phyloP scores from a whole-genome alignment of 192 early-diverging fungal genomes.

The Backusella westeae region DNA sequence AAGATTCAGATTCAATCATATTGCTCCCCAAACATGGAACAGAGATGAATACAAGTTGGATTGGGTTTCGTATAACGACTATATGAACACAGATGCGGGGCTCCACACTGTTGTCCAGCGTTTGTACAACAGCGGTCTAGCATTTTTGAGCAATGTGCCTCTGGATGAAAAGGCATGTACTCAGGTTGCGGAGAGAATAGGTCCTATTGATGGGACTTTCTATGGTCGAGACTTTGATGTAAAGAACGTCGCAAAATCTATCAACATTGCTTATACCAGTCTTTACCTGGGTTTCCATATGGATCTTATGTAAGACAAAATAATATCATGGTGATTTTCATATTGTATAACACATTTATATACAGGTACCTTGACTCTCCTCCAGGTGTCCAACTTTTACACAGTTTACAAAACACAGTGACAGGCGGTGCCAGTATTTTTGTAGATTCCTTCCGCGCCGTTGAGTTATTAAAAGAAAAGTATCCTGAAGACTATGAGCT shows the following conservation, averaged over 20 bases:
- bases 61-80: constrained; percentile 57
- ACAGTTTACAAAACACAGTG: constrained; percentile 76
- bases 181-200: constrained; percentile 61
- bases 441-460: constrained; percentile 71
- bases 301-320: constrained; percentile 73
- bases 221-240: constrained; percentile 81
- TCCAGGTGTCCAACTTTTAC: constrained; percentile 78
- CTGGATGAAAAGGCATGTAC: constrained; percentile 54
- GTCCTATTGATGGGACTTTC: constrained; percentile 68
- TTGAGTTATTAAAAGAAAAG: constrained; percentile 51
- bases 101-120: constrained; percentile 55
- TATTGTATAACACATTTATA: not conserved
- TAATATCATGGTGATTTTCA: not conserved
- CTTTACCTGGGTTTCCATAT: constrained; percentile 81
- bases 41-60: constrained; percentile 34
- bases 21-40: constrained; percentile 42
- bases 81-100: constrained; percentile 49
- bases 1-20: constrained; percentile 28
- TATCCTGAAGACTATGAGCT: constrained; percentile 61
- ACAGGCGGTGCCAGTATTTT: constrained; percentile 72
- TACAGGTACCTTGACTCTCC: constrained; percentile 76
- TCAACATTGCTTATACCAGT: constrained; percentile 85
- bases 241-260: constrained; percentile 67
- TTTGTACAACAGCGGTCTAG: constrained; percentile 64
- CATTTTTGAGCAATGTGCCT: constrained; percentile 66